These are phyloP conservation scores for Aspergillus bombycis DNA, from an alignment of 2,329 filamentous ascomycete genomes.

Conservation along the genomic window DNA sequence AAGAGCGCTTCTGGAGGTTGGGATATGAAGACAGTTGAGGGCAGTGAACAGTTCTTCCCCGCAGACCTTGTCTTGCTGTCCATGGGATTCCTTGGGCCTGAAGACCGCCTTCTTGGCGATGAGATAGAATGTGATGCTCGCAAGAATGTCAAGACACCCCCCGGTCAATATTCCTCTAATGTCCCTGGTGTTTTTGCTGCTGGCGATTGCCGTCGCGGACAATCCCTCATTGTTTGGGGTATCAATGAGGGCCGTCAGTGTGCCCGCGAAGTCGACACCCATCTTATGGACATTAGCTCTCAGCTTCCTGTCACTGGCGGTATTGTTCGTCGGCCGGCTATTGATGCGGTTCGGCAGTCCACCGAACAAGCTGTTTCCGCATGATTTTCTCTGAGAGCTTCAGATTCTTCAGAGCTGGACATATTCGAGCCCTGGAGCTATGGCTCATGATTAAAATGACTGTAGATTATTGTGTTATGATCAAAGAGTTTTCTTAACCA, in stretches of 20 bases:
- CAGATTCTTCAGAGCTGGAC: neutral
- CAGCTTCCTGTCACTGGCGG: constrained; percentile 87
- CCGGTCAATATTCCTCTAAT: constrained; percentile 87
- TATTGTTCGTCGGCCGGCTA: constrained; percentile 78
- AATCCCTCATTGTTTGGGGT: constrained; percentile 96
- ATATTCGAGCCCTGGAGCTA: neutral
- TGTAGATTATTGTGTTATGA: constrained; percentile 15
- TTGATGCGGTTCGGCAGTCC: constrained; percentile 44
- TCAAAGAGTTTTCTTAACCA: constrained; percentile 13
- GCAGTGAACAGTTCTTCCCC: constrained; percentile 92
- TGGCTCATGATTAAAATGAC: constrained; percentile 22
- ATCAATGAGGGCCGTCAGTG: constrained; percentile 96
- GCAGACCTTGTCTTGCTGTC: constrained; percentile 92
- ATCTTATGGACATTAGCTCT: constrained; percentile 74
- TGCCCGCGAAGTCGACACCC: constrained; percentile 88
- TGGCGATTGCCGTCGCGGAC: constrained; percentile 91
- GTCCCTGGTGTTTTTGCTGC: constrained; percentile 88
- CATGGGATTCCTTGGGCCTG: constrained; percentile 96
- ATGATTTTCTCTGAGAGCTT: constrained; percentile 19
- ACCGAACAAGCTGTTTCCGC: constrained; percentile 34
- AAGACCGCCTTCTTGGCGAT: constrained; percentile 84
- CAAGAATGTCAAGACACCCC: constrained; percentile 94
- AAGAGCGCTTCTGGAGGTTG: constrained; percentile 86
- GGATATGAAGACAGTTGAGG: constrained; percentile 98
- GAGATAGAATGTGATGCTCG: constrained; percentile 86